Evolutionary conservation across 1,139 yeast species (phyloP), one percentile per base, ranked within the genome.

Genomic region (Lodderomyces pseudojiufengensis): DNA sequence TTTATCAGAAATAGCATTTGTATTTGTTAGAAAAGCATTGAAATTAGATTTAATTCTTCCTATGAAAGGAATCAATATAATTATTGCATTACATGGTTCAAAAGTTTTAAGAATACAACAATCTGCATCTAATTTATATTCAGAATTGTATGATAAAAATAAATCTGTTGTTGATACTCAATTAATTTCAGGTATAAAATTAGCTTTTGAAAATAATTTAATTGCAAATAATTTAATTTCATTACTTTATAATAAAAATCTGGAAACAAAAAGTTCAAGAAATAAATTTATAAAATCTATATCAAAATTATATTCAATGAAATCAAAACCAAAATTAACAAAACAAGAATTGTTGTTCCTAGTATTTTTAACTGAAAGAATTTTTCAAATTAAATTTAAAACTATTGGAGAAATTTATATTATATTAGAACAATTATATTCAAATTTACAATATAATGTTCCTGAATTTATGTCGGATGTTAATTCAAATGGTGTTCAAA

Each of bases 11-110:
- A 5, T 18, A 18, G 20, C 84, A 1, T 68, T 81, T 6, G 63
- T 69, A 27, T 76, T 80, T 44, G 51, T 85, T 27, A 76, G 70
- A 38, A 54, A 75, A 31, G 72, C 82, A 18, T 68, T 82, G 3
- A 66, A 67, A 23, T 65, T 77, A 35, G 95, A 95, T 0, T 80
- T 76, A 55, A 84, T 83, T 1, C 85, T 83, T 50, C 95, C 95
- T 1, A 75, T 82, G 38, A 49, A 69, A 5, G 78, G 88, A 46
- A 73, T 81, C 9, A 74, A 90, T 0, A 80, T 87, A 0, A 65
- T 84, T 2, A 71, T 86, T 38, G 92, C 92, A 0, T 60, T 87
- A 29, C 79, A 80, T 42, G 70, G 85, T 0, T 77, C 87, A 1
- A 55, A 64, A 0, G 59, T 63, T 20, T 51, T 51, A 2, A 55